Evolutionary conservation across 768 basidiomycete genomes (phyloP).

Genomic region (Mycena venus): DNA sequence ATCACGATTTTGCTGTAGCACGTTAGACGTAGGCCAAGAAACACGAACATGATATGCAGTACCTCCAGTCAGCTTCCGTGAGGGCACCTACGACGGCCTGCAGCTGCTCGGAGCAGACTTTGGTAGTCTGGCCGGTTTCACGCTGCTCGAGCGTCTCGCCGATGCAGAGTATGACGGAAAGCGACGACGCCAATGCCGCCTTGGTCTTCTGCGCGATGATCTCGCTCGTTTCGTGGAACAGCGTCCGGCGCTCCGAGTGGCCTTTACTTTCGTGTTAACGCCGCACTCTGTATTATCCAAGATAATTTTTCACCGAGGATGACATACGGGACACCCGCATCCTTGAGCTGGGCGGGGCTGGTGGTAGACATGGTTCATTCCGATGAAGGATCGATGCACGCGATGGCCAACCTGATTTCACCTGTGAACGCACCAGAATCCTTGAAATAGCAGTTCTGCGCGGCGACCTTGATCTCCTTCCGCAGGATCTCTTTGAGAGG

Average conservation of each 20-base stretch:
- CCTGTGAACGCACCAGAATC: constrained; percentile 94
- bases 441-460: constrained; percentile 93
- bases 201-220: constrained; percentile 89
- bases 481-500: constrained; percentile 72
- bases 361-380: neutral
- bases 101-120: constrained; percentile 88
- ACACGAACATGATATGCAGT: constrained; percentile 39
- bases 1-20: constrained; percentile 84
- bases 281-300: neutral
- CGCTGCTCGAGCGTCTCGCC: constrained; percentile 94
- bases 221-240: constrained; percentile 91
- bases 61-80: constrained; percentile 86
- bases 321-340: constrained; percentile 91
- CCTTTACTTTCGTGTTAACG: constrained; percentile 52
- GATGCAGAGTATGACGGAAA: constrained; percentile 95
- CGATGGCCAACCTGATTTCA: constrained; percentile 82
- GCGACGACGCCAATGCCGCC: constrained; percentile 79
- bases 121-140: constrained; percentile 80
- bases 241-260: constrained; percentile 95
- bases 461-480: constrained; percentile 82
- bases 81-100: constrained; percentile 77
- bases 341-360: constrained; percentile 87
- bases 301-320: constrained; percentile 76
- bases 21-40: neutral
- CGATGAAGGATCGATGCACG: neutral